Base-by-base conservation (phyloP, 352 stramenopile species). In the Pythium rhizo-oryzae region DNA sequence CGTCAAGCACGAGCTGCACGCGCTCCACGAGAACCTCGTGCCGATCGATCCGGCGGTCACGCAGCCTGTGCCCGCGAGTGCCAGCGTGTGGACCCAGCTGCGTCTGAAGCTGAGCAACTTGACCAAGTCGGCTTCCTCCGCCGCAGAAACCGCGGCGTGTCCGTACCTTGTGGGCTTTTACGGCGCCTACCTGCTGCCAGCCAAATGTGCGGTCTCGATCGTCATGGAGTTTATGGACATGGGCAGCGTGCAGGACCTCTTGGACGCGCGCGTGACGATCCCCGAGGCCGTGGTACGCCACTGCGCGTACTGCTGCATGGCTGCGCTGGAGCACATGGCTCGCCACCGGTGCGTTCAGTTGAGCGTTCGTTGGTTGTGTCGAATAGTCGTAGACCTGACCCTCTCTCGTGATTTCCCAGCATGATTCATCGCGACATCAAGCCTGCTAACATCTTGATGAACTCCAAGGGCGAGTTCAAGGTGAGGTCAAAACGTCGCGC, bases 171-270 rank as follows among this genome's bases (percentile, higher is more conserved):
- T 98, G n/a, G 76, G 78, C 2, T 98, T 98, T 68, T 94, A 96
- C 55, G 91, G 93, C 19, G 92, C 90, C 9, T 98, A 94, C 62
- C 67, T 91, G 9, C 91, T 87, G 24, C 80, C 86, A 9, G 70
- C 87, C 0, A 83, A 89, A 54, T 84, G 85, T 25, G 85, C 79
- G 0, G 79, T 98, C 30, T 92, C 80, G 25, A 91, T 98, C 24
- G 90, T 96, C 46, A 94, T 98, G 81, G 92, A 98, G 67, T 97
- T 97, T 49, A 98, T 98, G 92, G 86, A 98, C 53, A 86, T 91
- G 62, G 92, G 92, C 19, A 96, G 86, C 44, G 69, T 97, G 0
- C 88, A 97, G 59, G 85, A 94, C 35, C 69, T 92, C 2, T 59
- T 92, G 9, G 78, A 89, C n/a, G 70, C 66, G 0, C 75, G 76